These are phyloP conservation scores for Pestalotiopsis sp. DNA, from an alignment of 2,329 filamentous ascomycete species.

Conservation along the genomic window DNA sequence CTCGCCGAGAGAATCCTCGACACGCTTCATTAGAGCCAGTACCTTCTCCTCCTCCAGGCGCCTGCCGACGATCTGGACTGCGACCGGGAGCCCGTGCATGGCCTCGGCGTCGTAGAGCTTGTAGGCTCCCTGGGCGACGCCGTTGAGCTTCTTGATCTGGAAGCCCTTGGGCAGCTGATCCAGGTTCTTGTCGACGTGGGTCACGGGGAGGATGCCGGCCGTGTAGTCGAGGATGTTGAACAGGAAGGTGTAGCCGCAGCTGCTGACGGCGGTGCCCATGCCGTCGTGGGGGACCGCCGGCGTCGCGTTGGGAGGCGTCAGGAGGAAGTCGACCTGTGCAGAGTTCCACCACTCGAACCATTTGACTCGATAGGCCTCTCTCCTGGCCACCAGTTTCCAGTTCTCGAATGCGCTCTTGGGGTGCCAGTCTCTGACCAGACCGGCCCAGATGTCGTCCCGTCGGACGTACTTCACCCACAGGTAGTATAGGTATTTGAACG, in stretches of 20 bases:
- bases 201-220: slow-evolving; percentile 80
- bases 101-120: slow-evolving; percentile 79
- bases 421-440: slow-evolving; percentile 72
- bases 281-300: slow-evolving; percentile 85
- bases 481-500: slow-evolving; percentile 84
- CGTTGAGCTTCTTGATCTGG: slow-evolving; percentile 69
- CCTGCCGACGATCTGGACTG: slow-evolving; percentile 80
- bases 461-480: slow-evolving; percentile 86
- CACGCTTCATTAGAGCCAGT: slow-evolving; percentile 74
- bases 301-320: slow-evolving; percentile 87
- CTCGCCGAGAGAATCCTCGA: slow-evolving; percentile 73
- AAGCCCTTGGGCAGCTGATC: slow-evolving; percentile 69
- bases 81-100: slow-evolving; percentile 89
- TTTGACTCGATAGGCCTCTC: slow-evolving; percentile 75
- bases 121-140: slow-evolving; percentile 81
- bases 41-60: slow-evolving; percentile 89
- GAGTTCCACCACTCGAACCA: slow-evolving; percentile 89
- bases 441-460: slow-evolving; percentile 77
- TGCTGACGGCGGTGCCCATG: slow-evolving; percentile 83
- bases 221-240: slow-evolving; percentile 93
- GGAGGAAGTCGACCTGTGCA: slow-evolving; percentile 73
- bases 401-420: slow-evolving; percentile 76
- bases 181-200: slow-evolving; percentile 73
- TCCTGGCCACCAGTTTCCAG: slow-evolving; percentile 77
- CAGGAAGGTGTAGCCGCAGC: slow-evolving; percentile 90